These are phyloP conservation scores for Trichosporon inkin DNA, from an alignment of 1,284 basidiomycete genomes.

Conservation along the genomic window DNA sequence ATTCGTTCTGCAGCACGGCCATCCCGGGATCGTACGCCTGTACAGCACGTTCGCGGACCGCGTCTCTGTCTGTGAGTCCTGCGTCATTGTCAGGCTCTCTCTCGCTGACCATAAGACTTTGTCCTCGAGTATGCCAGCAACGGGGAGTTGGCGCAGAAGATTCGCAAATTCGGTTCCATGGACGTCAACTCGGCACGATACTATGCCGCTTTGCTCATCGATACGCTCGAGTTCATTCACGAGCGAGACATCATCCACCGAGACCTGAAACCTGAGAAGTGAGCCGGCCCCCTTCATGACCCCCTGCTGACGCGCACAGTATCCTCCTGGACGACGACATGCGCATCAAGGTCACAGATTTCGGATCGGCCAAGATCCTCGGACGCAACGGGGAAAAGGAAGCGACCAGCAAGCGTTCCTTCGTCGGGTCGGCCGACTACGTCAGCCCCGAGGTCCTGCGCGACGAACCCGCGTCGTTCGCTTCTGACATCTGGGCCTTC, in stretches of 20 bases:
- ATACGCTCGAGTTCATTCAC: constrained; percentile 86
- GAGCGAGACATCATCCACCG: constrained; percentile 81
- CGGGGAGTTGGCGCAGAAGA: constrained; percentile 77
- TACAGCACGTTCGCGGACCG: constrained; percentile 81
- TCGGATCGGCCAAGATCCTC: constrained; percentile 89
- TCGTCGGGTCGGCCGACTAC: constrained; percentile 96
- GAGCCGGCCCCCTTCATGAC: constrained; percentile 17
- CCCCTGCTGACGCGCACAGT: constrained; percentile 36
- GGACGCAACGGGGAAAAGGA: constrained; percentile 50
- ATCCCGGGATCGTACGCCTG: constrained; percentile 76
- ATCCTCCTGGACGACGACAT: constrained; percentile 78
- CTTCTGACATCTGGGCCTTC: constrained; percentile 58
- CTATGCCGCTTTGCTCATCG: constrained; percentile 82
- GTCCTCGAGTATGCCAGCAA: constrained; percentile 85
- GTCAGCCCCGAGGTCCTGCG: constrained; percentile 87
- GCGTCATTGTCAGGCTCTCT: background rate
- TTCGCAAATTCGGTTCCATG: constrained; percentile 73
- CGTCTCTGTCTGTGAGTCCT: constrained; percentile 71
- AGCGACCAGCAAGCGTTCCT: constrained; percentile 56
- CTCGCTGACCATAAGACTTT: constrained; percentile 65
- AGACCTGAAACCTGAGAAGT: constrained; percentile 88
- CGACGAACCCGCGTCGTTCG: constrained; percentile 56
- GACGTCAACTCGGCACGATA: constrained; percentile 68
- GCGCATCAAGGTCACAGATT: constrained; percentile 92
- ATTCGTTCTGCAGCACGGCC: constrained; percentile 48